Percentiles rank a stretch among this genome's conserved stretches.
These are phyloP conservation scores for Nakazawaea populi DNA, from an alignment of 805 yeast genomes.

Conservation along the genomic window DNA sequence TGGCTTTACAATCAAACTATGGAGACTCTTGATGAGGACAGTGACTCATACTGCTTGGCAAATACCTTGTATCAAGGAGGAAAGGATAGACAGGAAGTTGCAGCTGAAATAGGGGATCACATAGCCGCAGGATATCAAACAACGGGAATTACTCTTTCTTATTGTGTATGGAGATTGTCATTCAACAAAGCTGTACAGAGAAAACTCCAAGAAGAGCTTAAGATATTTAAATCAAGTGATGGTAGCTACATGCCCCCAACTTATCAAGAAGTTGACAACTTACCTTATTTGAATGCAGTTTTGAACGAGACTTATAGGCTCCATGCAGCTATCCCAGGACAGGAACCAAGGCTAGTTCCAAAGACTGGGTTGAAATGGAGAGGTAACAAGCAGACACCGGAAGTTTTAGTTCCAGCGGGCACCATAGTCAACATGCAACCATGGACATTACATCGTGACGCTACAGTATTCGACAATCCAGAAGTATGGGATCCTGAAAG, in stretches of 20 bases:
- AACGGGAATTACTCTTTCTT: constrained; percentile 51
- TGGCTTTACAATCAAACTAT: constrained; percentile 29
- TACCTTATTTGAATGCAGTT: constrained; percentile 50
- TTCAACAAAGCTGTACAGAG: constrained; percentile 33
- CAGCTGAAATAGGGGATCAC: constrained; percentile 45
- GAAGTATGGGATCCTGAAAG: constrained; percentile 45
- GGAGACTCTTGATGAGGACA: constrained; percentile 7
- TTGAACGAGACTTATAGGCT: constrained; percentile 51
- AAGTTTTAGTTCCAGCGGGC: constrained; percentile 33
- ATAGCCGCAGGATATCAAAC: constrained; percentile 67
- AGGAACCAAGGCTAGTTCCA: constrained; percentile 49
- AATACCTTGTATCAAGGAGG: constrained; percentile 5
- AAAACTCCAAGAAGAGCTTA: constrained; percentile 38
- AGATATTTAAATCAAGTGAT: constrained; percentile 12
- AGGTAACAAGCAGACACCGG: constrained; percentile 8
- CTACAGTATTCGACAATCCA: constrained; percentile 34
- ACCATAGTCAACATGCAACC: constrained; percentile 55
- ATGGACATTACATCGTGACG: constrained; percentile 46
- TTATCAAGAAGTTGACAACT: constrained; percentile 36
- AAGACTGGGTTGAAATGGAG: constrained; percentile 9
- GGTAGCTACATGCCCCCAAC: constrained; percentile 21
- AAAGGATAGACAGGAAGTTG: constrained; percentile 17
- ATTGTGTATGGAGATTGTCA: constrained; percentile 46
- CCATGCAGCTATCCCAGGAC: constrained; percentile 59
- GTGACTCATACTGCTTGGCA: constrained; percentile 5